These are phyloP conservation scores for Porpolomopsis calyptriformis DNA, from an alignment of 768 basidiomycete species.

Conservation along the genomic window DNA sequence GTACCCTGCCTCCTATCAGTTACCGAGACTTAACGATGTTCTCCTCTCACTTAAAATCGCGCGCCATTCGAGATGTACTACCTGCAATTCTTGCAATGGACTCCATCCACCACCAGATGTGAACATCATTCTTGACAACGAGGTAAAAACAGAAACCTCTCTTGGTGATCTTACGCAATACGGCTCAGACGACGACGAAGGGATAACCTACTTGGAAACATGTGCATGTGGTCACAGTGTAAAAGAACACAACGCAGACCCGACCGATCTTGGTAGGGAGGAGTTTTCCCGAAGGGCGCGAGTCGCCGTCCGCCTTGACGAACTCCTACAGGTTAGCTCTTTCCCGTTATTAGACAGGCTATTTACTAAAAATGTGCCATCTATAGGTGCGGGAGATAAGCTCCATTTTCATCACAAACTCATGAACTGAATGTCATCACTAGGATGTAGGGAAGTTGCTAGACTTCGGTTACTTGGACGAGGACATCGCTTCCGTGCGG, in stretches of 20 bases:
- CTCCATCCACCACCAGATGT: slow-evolving; percentile 54
- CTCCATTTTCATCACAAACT: background rate
- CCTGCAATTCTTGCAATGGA: slow-evolving; percentile 57
- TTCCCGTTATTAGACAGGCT: slow-evolving; percentile 4
- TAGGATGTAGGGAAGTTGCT: slow-evolving; percentile 68
- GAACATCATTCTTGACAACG: slow-evolving; percentile 49
- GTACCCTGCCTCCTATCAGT: slow-evolving; percentile 54
- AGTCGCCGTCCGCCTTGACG: slow-evolving; percentile 72
- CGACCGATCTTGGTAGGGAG: slow-evolving; percentile 39
- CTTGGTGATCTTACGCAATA: slow-evolving; percentile 51
- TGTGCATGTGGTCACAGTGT: slow-evolving; percentile 67
- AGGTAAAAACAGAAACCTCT: slow-evolving; percentile 35
- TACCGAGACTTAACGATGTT: slow-evolving; percentile 36
- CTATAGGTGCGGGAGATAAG: slow-evolving; percentile 9
- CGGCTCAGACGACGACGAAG: slow-evolving; percentile 61
- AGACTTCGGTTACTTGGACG: slow-evolving; percentile 72
- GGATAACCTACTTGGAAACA: slow-evolving; percentile 40
- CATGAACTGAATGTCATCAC: background rate
- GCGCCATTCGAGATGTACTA: slow-evolving; percentile 62
- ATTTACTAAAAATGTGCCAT: too few relatives aligned
- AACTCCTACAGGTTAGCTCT: slow-evolving; percentile 60
- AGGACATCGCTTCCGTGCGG: slow-evolving; percentile 56
- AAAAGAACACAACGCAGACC: slow-evolving; percentile 56
- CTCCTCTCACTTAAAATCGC: slow-evolving; percentile 68
- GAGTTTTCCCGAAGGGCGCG: slow-evolving; percentile 66